Evolutionary conservation across 2,329 filamentous ascomycete genomes (phyloP).

Genomic region (Alternaria hordeiaustralica): DNA sequence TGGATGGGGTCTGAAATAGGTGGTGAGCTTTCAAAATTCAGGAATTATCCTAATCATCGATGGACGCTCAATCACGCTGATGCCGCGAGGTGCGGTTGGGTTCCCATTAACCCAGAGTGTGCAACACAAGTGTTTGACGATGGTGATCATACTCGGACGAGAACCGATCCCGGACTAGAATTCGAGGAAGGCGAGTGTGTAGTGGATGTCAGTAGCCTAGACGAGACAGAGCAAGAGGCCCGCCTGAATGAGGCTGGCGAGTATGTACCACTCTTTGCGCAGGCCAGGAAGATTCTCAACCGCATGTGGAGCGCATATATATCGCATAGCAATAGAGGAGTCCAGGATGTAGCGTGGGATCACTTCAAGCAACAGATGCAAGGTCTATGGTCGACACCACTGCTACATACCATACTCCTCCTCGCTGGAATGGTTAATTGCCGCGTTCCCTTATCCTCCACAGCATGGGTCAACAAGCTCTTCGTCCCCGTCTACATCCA

Average conservation of each 20-base stretch:
- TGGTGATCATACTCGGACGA: fast-evolving
- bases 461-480: not conserved
- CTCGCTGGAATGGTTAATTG: not conserved
- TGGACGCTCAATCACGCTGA: not conserved
- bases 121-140: not conserved
- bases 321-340: too few relatives aligned
- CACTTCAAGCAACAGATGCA: not conserved
- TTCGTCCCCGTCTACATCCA: not conserved
- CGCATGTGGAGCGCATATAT: too few relatives aligned
- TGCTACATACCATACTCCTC: not conserved
- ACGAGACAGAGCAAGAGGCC: not conserved
- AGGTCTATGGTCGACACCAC: not conserved
- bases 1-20: not conserved
- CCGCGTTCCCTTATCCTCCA: not conserved
- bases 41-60: too few relatives aligned
- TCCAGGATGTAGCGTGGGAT: too few relatives aligned
- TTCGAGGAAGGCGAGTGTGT: not conserved
- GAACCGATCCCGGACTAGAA: fast-evolving
- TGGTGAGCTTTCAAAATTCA: not conserved
- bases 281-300: not conserved
- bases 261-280: not conserved
- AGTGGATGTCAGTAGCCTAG: not conserved
- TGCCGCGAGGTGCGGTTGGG: not conserved
- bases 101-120: not conserved
- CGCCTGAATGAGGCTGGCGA: not conserved